Base-by-base conservation (phyloP, 345 rosid genomes). In the Murraya koenigii region DNA sequence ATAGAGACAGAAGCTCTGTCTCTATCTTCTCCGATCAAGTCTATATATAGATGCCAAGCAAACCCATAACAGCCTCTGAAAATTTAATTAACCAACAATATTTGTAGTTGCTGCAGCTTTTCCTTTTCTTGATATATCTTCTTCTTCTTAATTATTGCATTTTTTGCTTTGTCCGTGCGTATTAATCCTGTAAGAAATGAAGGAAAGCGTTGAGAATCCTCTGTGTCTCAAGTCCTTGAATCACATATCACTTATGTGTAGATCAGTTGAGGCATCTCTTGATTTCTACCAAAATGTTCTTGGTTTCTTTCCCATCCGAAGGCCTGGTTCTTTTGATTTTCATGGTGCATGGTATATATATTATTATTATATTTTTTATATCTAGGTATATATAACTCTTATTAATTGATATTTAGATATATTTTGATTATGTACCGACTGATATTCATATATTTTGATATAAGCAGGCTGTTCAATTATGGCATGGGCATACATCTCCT, bases 401-500 rank as follows among this genome's bases (percentile, higher is more conserved):
- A 28, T 28, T 19, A n/a, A 6, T 62, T 7, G 13, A 4, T 71
- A 8, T 65, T 5, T 10, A 38, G 1, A 7, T 38, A 54, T 61
- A 1, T n/a, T 38, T 67, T 61, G 30, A n/a, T 38, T 25, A 49
- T 22, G 15, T 25, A 58, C 23, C 20, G 22, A 14, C 35, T 32
- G 10, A 22, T n/a, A n/a, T 68, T 64, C 35, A 63, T 47, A 9
- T 61, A 23, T 30, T 54, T 59, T 62, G 44, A 25, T 25, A 3
- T n/a, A 19, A 36, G 38, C 75, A 94, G 97, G 98, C 71, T 93
- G 72, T 90, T 87, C 85, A 86, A 84, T 17, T 87, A 88, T 65
- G 95, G 93, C 7, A 85, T 94, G n/a, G 95, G 95, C 15, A 77
- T 93, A 36, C 97, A 94, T 65, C 88, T 93, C 22, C 52, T 93